Base-by-base conservation (phyloP, 805 yeast genomes). In the Lipomyces yamanashiensis region DNA sequence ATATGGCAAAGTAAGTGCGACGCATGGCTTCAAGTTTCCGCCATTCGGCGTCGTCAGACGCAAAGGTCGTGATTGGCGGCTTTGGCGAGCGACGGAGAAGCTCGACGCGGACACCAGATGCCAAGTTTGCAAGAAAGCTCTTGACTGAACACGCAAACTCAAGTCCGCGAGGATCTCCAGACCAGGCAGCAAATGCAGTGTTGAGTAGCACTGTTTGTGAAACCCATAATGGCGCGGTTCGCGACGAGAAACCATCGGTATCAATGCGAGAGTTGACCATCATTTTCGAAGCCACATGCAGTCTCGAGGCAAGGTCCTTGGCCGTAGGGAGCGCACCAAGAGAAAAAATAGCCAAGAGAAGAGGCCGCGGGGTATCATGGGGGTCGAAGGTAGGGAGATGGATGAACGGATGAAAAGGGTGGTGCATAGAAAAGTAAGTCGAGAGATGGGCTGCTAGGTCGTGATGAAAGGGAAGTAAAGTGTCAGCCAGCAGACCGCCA, bases 311-410 rank as follows among this genome's bases (percentile, higher is more conserved):
- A 51, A 70, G 68, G 41, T 70, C 68, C 10, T 64, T 62, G 23
- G 66, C 69, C 55, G 74, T 69, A 12, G 73, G 59, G 15, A 71
- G 64, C 0, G 78, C 76, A 8, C 78, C 78, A 41, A 76, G 67
- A 4, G 78, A 70, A 55, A 76, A 71, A 8, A 75, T 70, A 1
- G 77, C 72, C 33, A 73, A 71, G 28, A 76, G 60, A 2, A 76
- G 68, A 9, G 75, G 69, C 13, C 74, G 75, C 8, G 77, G 70
- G 1, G 72, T 68, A 1, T 66, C 61, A 33, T 65, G 63, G 1
- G 76, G 74, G 37, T 72, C 67, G 61, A 76, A 76, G 7, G 76
- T 68, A 33, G 73, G 74, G 4, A 68, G 64, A 58, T 76, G 78
- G 23, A 76, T 52, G 61, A 76, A 72, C 3, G 78, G 78, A 40